A percentile compares a stretch with the other conserved stretches of the same genome.
These are phyloP conservation scores for Actinomortierella wolfii DNA, from an alignment of 371 early-diverging fungal species.

Conservation along the genomic window DNA sequence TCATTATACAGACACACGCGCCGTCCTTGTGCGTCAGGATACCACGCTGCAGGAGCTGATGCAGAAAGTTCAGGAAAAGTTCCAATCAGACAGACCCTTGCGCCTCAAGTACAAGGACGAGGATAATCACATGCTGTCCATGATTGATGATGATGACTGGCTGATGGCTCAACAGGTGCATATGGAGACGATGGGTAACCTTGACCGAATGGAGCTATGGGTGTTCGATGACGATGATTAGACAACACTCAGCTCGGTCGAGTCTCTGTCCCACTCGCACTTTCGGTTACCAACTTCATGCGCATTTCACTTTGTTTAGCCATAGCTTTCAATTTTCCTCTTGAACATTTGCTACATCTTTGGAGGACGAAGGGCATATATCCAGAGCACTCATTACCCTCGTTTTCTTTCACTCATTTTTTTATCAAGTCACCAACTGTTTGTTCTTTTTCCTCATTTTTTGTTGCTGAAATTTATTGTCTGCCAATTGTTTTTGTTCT, in stretches of 20 bases:
- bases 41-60: conserved; percentile 67
- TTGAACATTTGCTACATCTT: neutral
- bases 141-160: conserved; percentile 93
- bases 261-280: too few species aligned
- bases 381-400: neutral
- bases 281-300: too few species aligned
- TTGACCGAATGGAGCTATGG: conserved; percentile 71
- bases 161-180: conserved; percentile 78
- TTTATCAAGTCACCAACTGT: neutral
- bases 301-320: too few species aligned
- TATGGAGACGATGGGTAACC: conserved; percentile 47
- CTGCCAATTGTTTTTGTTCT: neutral
- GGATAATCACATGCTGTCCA: conserved; percentile 82
- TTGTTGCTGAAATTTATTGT: neutral
- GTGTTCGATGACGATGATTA: conserved; percentile 49
- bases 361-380: neutral
- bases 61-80: conserved; percentile 70
- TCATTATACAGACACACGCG: conserved; percentile 76
- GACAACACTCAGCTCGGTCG: too few species aligned
- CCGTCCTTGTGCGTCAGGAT: conserved; percentile 65
- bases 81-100: conserved; percentile 51
- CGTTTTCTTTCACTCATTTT: conserved; percentile 2
- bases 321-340: neutral
- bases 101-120: conserved; percentile 88
- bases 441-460: neutral